These are phyloP conservation scores for Chalaropsis ovoidea DNA, from an alignment of 2,329 filamentous ascomycete species.

Conservation along the genomic window DNA sequence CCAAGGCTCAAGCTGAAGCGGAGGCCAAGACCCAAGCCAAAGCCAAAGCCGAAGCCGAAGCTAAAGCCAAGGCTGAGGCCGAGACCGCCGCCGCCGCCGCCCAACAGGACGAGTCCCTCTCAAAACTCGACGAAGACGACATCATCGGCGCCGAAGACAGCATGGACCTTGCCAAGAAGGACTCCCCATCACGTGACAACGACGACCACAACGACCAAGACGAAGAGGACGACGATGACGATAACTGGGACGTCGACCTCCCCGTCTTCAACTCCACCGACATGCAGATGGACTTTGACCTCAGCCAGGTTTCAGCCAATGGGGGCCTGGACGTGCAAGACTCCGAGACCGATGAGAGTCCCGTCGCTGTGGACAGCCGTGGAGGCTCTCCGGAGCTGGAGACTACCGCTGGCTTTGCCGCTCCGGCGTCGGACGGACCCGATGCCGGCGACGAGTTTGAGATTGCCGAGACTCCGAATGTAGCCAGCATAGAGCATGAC, in stretches of 20 bases:
- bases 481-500: neutral
- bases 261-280: slow-evolving; percentile 23
- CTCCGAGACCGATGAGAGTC: neutral
- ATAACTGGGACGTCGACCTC: slow-evolving; percentile 23
- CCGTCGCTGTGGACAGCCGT: neutral
- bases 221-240: slow-evolving; percentile 18
- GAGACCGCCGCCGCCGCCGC: neutral
- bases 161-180: neutral
- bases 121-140: slow-evolving; percentile 2
- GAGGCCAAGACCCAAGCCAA: neutral
- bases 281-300: slow-evolving; percentile 13
- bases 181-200: neutral
- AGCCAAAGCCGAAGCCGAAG: neutral
- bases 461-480: slow-evolving; percentile 11
- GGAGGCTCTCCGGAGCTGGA: slow-evolving; percentile 10
- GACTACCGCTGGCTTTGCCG: neutral
- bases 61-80: neutral
- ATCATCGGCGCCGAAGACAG: slow-evolving; percentile 7
- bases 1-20: neutral
- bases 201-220: neutral
- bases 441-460: neutral
- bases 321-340: slow-evolving; percentile 14
- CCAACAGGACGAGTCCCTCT: slow-evolving; percentile 10
- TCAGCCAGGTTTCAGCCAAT: slow-evolving; percentile 15
- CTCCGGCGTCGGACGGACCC: neutral